Percentiles rank a stretch among this genome's conserved stretches.
These are phyloP conservation scores for Phanerochaete carnosa DNA, from an alignment of 768 basidiomycete genomes.

Conservation along the genomic window DNA sequence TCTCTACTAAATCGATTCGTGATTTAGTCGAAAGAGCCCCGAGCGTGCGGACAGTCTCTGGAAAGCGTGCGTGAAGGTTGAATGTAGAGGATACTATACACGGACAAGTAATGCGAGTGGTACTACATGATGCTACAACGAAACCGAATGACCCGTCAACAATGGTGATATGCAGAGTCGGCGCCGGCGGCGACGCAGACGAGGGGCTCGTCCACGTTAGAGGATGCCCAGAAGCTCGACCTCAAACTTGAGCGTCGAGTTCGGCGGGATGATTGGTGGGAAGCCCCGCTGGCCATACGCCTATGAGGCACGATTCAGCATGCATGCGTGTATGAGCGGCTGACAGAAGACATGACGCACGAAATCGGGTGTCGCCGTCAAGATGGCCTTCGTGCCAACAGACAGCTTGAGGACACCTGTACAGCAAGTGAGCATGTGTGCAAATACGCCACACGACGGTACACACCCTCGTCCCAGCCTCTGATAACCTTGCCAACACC, in stretches of 20 bases:
- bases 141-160: not conserved
- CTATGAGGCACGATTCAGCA: constrained; percentile 6
- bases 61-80: not conserved
- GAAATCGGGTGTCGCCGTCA: constrained; percentile 73
- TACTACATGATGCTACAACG: constrained; percentile 5
- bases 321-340: not conserved
- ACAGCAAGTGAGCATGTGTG: constrained; percentile 11
- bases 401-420: constrained; percentile 77
- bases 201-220: not conserved
- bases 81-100: not conserved
- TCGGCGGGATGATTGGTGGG: constrained; percentile 75
- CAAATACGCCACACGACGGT: not conserved
- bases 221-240: constrained; percentile 76
- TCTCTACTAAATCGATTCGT: no score
- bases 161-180: not conserved
- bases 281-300: constrained; percentile 49
- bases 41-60: not conserved
- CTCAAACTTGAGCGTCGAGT: constrained; percentile 75
- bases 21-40: no score
- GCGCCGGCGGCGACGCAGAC: not conserved
- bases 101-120: not conserved
- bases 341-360: constrained; percentile 43
- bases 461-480: constrained; percentile 87
- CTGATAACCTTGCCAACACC: constrained; percentile 82
- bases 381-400: constrained; percentile 65